These are phyloP conservation scores for Amaranthus tricolor DNA, from an alignment of 179 eudicot species.

Conservation along the genomic window DNA sequence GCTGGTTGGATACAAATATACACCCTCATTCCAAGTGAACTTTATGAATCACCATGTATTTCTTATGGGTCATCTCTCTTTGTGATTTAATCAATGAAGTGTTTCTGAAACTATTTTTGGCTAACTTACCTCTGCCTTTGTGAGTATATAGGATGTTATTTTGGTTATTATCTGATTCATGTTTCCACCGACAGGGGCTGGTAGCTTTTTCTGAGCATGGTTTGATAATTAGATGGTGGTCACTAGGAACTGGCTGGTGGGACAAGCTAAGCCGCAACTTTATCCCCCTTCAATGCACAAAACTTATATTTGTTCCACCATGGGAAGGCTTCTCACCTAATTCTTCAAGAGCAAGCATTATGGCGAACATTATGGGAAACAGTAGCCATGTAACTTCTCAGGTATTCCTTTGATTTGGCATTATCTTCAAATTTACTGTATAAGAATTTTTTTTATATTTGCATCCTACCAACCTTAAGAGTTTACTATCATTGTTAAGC, in stretches of 20 bases:
- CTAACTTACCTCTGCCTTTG: neutral
- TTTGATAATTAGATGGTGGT: slow-evolving; percentile 97
- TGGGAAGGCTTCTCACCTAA: slow-evolving; percentile 99
- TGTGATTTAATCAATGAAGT: neutral
- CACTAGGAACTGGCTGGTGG: slow-evolving; percentile 92
- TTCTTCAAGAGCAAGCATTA: slow-evolving; percentile 83
- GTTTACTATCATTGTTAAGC: neutral
- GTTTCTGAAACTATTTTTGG: neutral
- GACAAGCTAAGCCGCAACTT: slow-evolving; percentile 87
- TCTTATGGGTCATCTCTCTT: neutral
- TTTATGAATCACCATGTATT: too few relatives aligned
- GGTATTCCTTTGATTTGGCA: slow-evolving; percentile 37
- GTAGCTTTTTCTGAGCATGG: slow-evolving; percentile 96
- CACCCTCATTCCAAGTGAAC: too few relatives aligned
- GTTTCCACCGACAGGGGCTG: slow-evolving; percentile 52
- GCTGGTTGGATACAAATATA: too few relatives aligned
- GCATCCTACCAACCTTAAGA: neutral
- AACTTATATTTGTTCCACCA: slow-evolving; percentile 87
- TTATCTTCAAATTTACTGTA: neutral
- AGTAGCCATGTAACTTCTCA: slow-evolving; percentile 45
- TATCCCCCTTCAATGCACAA: slow-evolving; percentile 85
- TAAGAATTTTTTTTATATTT: neutral
- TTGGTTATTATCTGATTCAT: neutral
- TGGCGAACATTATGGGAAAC: slow-evolving; percentile 59
- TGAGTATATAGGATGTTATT: neutral